Evolutionary conservation across 169 alveolate species (phyloP).

Genomic region (Eimeria praecox): DNA sequence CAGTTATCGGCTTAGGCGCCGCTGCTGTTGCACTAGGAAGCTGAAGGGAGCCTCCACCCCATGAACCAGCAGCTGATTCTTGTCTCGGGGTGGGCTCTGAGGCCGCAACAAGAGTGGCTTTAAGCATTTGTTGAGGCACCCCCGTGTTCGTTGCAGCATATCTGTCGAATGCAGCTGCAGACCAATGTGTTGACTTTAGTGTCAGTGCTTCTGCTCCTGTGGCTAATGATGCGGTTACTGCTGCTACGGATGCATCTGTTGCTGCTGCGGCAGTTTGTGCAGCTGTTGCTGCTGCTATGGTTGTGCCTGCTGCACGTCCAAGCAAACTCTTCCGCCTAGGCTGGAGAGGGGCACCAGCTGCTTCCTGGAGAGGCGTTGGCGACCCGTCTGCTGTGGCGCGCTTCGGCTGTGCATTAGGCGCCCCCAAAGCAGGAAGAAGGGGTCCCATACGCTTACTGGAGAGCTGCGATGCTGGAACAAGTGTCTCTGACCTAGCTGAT

Average conservation of each 20-base stretch:
- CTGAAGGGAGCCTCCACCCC: background rate
- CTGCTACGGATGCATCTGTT: background rate
- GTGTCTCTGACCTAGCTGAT: slow-evolving; percentile 1
- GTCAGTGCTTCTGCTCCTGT: background rate
- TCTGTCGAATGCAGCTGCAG: background rate
- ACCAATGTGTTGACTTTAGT: background rate
- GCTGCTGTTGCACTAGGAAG: background rate
- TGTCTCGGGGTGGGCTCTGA: background rate
- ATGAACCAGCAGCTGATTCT: background rate
- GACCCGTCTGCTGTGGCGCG: slow-evolving; percentile 16
- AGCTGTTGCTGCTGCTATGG: slow-evolving; percentile 4
- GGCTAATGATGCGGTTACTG: background rate
- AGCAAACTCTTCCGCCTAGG: background rate
- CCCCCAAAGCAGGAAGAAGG: slow-evolving; percentile 47
- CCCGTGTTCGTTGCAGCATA: background rate
- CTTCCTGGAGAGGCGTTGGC: slow-evolving; percentile 9
- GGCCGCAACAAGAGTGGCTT: background rate
- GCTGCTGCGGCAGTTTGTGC: background rate
- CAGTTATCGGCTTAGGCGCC: background rate
- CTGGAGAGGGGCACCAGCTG: slow-evolving; percentile 5
- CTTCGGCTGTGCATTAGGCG: slow-evolving; percentile 15
- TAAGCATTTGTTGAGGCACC: background rate
- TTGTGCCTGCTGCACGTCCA: background rate
- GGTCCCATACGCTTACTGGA: slow-evolving; percentile 32
- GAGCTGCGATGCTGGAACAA: background rate